Conservation (phyloP, 495 filamentous ascomycete genomes). For the Penicillium cinerascens region DNA sequence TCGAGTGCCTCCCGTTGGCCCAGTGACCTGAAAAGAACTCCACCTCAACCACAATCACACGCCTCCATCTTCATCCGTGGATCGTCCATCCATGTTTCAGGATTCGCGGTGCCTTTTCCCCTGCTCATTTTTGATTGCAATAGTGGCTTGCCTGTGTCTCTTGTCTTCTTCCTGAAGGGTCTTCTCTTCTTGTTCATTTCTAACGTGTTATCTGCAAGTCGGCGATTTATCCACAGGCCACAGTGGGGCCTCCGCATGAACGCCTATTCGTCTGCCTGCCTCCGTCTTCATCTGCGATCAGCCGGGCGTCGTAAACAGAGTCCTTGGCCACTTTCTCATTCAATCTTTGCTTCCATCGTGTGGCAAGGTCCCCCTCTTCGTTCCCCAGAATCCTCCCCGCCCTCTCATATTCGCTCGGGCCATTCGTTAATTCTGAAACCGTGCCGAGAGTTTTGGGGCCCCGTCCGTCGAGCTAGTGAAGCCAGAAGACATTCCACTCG, state of each 20-base stretch:
- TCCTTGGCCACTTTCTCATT: conserved; percentile 4
- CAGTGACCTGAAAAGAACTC: conserved; percentile 23
- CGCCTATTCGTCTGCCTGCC: conserved; percentile 23
- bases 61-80: conserved; percentile 10
- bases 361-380: conserved; percentile 1
- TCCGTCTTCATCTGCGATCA: conserved; percentile 22
- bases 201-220: neutral
- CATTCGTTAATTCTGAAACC: conserved; percentile 25
- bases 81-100: conserved; percentile 4
- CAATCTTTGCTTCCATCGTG: conserved; percentile 1
- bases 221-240: conserved; percentile 9
- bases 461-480: conserved; percentile 19
- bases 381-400: neutral
- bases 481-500: conserved; percentile 25
- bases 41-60: conserved; percentile 4
- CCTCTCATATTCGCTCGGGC: conserved; percentile 8
- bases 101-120: too few relatives aligned
- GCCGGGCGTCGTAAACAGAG: conserved; percentile 26
- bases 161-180: neutral
- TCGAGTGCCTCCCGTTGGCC: conserved; percentile 30
- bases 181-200: neutral
- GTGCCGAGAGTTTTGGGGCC: conserved; percentile 24
- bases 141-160: neutral
- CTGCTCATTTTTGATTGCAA: too few relatives aligned
- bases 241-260: conserved; percentile 16